Evolutionary conservation across 345 rosid genomes (phyloP), one percentile per base, ranked within the genome.

Genomic region (Salix udensis): DNA sequence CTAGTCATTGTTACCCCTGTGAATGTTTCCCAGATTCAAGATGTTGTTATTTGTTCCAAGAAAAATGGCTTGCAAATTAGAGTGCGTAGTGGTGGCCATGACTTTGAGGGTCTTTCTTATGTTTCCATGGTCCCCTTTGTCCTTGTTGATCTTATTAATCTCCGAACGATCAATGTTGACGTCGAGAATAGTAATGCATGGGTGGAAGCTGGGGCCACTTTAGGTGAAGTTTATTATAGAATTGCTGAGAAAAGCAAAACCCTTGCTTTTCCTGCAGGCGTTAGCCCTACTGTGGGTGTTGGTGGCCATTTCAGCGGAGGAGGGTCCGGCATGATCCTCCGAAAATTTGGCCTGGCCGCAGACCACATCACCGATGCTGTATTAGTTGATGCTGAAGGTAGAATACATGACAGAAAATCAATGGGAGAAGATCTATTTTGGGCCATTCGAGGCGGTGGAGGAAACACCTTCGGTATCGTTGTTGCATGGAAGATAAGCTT

Each of bases 11-110:
- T 77, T 12, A 65, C 73, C 9, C 83, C 83, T 4, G 4, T 8
- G 5, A 39, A 40, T 36, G 71, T 50, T 16, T 44, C 65, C 3
- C 64, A 80, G 11, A 21, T 80, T 67, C 68, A 34, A 28, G 70
- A 74, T 2, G 39, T 74, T 12, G 12, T 74, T 14, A 5, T 37
- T 2, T 79, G 78, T 39, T 26, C 55, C 44, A 50, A 15, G 28
- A 26, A 61, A 15, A 52, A 30, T 23, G 21, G 39, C 50, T 26
- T 71, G 21, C 76, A 75, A 31, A n/a, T 77, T 4, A 81, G 78
- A 70, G 50, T 74, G 24, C 81, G 81, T 28, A 76, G 84, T 52
- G 77, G 77, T 0, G 83, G 77, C 18, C 80, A 81, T 30, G 77
- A 74, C 55, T 65, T 28, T 28, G 77, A 74, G 50, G 77, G 77